Conservation (phyloP, 352 stramenopile genomes). For the Elongisporangium senticosum region DNA sequence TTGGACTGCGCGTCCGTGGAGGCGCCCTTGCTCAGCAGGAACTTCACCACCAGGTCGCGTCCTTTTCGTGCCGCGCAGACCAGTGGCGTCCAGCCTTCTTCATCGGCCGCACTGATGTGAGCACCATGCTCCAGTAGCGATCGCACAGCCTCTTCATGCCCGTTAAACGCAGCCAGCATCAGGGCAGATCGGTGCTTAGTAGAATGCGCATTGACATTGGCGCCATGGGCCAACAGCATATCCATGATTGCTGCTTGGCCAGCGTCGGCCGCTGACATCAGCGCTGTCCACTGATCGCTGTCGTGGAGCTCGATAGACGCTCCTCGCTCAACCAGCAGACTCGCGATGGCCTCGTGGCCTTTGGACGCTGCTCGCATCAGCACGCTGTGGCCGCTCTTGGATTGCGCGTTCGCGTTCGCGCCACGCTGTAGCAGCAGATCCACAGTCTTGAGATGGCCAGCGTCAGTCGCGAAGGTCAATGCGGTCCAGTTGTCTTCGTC, state of each 20-base stretch:
- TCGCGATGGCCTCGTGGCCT: not conserved
- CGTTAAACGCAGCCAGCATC: slow-evolving; percentile 4
- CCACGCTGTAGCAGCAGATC: not conserved
- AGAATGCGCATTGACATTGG: slow-evolving; percentile 28
- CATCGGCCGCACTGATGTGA: slow-evolving; percentile 8
- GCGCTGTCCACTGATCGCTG: not conserved
- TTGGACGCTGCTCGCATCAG: not conserved
- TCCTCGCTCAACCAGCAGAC: not conserved
- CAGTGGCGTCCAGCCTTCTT: slow-evolving; percentile 16
- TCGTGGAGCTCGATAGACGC: not conserved
- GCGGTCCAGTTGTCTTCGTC: not conserved
- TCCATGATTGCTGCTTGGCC: slow-evolving; percentile 43
- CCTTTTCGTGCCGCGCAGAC: slow-evolving; percentile 16
- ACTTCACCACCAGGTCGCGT: slow-evolving; percentile 8
- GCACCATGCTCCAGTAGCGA: slow-evolving; percentile 11
- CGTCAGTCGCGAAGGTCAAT: not conserved
- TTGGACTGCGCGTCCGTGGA: slow-evolving; percentile 13
- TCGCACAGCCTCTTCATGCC: slow-evolving; percentile 3
- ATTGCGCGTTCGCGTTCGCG: not conserved
- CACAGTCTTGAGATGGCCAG: not conserved
- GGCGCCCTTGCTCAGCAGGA: slow-evolving; percentile 12
- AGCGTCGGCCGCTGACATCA: not conserved
- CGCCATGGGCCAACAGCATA: slow-evolving; percentile 39
- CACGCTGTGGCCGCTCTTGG: not conserved
- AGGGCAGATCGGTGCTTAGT: not conserved